A percentile compares a stretch with the other conserved stretches of the same genome.
These are phyloP conservation scores for Calocybe cyanea DNA, from an alignment of 768 basidiomycete genomes.

Conservation along the genomic window DNA sequence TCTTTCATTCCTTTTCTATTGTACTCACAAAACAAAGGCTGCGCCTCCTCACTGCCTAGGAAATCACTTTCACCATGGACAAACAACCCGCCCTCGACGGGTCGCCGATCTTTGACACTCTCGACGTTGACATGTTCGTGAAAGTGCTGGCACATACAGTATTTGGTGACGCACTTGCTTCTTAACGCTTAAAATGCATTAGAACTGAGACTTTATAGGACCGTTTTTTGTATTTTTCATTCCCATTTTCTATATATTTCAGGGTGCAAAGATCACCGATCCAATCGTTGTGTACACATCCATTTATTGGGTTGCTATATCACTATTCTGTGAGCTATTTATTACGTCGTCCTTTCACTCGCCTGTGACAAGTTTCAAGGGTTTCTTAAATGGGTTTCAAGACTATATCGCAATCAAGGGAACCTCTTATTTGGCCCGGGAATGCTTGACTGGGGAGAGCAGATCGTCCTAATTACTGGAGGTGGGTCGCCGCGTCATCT, in stretches of 20 bases:
- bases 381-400: slow-evolving; percentile 66
- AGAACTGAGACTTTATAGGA: slow-evolving; percentile 38
- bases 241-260: slow-evolving; percentile 74
- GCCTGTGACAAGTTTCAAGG: slow-evolving; percentile 35
- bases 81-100: slow-evolving; percentile 27
- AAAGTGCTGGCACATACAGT: slow-evolving; percentile 76
- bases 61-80: slow-evolving; percentile 12
- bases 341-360: slow-evolving; percentile 3
- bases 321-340: slow-evolving; percentile 50
- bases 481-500: slow-evolving; percentile 44
- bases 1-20: neutral
- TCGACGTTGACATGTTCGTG: slow-evolving; percentile 75
- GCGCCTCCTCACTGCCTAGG: slow-evolving; percentile 19
- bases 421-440: slow-evolving; percentile 57
- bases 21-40: slow-evolving; percentile 18
- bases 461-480: slow-evolving; percentile 89
- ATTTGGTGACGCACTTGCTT: slow-evolving; percentile 55
- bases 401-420: slow-evolving; percentile 71
- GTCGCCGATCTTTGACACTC: slow-evolving; percentile 58
- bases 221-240: slow-evolving; percentile 84
- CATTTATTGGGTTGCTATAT: slow-evolving; percentile 56
- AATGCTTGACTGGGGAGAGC: slow-evolving; percentile 79
- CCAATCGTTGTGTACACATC: slow-evolving; percentile 47
- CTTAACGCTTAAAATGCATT: neutral
- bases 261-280: slow-evolving; percentile 52